Evolutionary conservation across 176 grass and related monocot genomes (phyloP).

Genomic region (Guadua angustifolia): DNA sequence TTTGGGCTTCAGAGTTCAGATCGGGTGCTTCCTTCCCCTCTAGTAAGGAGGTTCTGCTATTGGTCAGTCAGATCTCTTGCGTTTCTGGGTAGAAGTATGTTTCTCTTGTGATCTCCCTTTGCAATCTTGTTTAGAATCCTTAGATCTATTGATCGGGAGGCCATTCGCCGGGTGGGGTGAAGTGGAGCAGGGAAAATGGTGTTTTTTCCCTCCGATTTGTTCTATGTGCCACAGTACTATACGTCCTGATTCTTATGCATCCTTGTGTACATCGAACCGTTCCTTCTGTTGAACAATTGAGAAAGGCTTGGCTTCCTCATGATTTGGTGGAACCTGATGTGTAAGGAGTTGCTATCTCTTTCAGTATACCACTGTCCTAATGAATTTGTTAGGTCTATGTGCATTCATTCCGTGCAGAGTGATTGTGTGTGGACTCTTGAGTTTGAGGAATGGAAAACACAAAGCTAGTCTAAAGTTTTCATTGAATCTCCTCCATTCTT

Average conservation of each 20-base stretch:
- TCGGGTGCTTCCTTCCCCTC: too few species aligned
- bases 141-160: conserved; percentile 35
- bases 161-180: background rate
- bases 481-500: background rate
- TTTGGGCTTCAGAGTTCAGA: background rate
- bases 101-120: too few species aligned
- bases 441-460: background rate
- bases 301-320: background rate
- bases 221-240: background rate
- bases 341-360: background rate
- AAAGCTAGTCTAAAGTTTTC: background rate
- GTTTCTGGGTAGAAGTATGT: background rate
- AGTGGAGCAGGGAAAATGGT: background rate
- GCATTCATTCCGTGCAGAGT: too few species aligned
- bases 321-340: background rate
- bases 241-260: background rate
- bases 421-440: background rate
- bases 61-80: conserved; percentile 2
- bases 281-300: background rate
- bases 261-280: too few species aligned
- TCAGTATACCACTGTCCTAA: background rate
- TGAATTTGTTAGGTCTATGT: background rate
- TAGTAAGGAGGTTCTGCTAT: background rate
- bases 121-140: background rate
- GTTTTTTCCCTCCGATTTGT: background rate